Percentiles rank a stretch among this genome's conserved stretches.
Conservation (phyloP, 805 yeast genomes). For the Yamadazyma phyllophila region DNA sequence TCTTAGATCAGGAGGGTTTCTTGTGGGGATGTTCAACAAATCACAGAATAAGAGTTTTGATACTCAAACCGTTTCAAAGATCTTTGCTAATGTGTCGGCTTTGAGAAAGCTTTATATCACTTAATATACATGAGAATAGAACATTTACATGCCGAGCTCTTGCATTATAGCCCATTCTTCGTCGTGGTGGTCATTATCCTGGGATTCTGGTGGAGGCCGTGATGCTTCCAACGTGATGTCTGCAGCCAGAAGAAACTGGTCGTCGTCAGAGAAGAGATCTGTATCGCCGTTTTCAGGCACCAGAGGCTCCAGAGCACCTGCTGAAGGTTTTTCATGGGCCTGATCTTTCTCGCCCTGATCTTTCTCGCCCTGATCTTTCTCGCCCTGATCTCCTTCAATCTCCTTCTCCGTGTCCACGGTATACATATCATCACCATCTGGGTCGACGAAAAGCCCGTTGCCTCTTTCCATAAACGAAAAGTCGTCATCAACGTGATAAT, state of each 20-base stretch:
- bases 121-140: background rate
- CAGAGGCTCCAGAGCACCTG: too few species aligned
- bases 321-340: too few species aligned
- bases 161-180: conserved; percentile 38
- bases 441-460: conserved; percentile 28
- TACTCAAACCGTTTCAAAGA: conserved; percentile 41
- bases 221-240: background rate
- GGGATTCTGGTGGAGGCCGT: background rate
- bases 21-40: conserved; percentile 46
- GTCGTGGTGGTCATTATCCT: conserved; percentile 17
- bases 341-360: too few species aligned
- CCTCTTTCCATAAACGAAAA: conserved; percentile 29
- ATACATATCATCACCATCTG: conserved; percentile 22
- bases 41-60: conserved; percentile 19
- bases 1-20: conserved; percentile 51
- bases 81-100: conserved; percentile 46
- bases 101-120: conserved; percentile 47
- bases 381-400: background rate
- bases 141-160: conserved; percentile 29
- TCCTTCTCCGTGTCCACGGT: background rate
- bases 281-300: background rate
- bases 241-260: conserved; percentile 11
- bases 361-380: background rate
- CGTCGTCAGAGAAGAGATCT: conserved; percentile 7
- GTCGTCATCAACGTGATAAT: conserved; percentile 25